These are phyloP conservation scores for Hordeum pubiflorum DNA, from an alignment of 202 grass and related monocot species.

Conservation along the genomic window DNA sequence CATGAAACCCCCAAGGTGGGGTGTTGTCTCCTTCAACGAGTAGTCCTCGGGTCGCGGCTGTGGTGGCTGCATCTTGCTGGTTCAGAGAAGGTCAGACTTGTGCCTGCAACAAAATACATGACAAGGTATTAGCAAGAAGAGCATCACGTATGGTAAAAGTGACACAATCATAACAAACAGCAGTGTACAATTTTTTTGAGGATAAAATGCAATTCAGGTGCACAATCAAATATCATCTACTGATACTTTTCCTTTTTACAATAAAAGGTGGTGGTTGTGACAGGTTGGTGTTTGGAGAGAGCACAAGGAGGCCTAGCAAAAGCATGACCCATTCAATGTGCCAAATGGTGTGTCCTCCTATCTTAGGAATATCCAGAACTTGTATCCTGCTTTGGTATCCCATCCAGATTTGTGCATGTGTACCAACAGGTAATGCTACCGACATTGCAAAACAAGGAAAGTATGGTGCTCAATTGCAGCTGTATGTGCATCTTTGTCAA, in stretches of 20 bases:
- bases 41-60: constrained; percentile 32
- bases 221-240: neutral
- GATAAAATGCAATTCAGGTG: neutral
- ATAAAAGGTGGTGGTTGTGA: neutral
- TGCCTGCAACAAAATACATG: neutral
- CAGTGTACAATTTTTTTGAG: neutral
- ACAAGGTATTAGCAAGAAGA: neutral
- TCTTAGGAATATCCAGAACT: neutral
- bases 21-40: constrained; percentile 40
- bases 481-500: neutral
- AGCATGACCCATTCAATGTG: neutral
- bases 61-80: constrained; percentile 43
- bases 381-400: neutral
- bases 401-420: neutral
- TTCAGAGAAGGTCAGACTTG: neutral
- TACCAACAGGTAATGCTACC: neutral
- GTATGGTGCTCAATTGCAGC: neutral
- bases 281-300: neutral
- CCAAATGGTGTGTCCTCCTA: neutral
- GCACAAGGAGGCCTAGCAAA: neutral
- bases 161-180: neutral
- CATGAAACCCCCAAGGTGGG: constrained; percentile 43
- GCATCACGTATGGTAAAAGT: neutral
- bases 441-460: neutral
- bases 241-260: neutral